A percentile compares a stretch with the other conserved stretches of the same genome.
These are phyloP conservation scores for Immersiella caudata DNA, from an alignment of 495 filamentous ascomycete genomes.

Conservation along the genomic window DNA sequence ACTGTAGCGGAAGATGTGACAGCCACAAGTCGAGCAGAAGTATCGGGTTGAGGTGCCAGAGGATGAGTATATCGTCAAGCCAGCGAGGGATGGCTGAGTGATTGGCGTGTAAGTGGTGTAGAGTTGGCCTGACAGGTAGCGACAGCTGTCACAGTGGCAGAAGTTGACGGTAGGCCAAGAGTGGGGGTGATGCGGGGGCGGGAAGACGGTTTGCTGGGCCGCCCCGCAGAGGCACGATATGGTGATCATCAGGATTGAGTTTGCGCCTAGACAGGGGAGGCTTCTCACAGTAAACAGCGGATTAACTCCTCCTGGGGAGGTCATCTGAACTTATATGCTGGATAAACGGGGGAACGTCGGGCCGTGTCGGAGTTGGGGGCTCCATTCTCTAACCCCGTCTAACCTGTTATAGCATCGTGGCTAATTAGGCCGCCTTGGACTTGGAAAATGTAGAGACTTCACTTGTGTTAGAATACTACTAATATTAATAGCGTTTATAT, in stretches of 20 bases:
- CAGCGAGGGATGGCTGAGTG: conserved; percentile 33
- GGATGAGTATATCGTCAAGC: conserved; percentile 52
- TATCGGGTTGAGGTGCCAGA: conserved; percentile 49
- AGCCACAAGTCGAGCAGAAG: conserved; percentile 71
- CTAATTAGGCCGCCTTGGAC: too few species aligned
- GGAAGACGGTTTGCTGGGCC: conserved; percentile 46
- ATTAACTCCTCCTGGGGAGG: not conserved
- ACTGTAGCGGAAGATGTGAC: conserved; percentile 55
- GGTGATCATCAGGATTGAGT: conserved; percentile 16
- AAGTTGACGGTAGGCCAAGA: conserved; percentile 45
- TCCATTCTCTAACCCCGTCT: too few species aligned
- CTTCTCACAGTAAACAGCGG: not conserved
- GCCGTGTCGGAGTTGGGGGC: not conserved
- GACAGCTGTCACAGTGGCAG: conserved; percentile 69
- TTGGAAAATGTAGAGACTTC: too few species aligned
- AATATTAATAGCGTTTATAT: too few species aligned
- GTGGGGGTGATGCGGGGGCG: conserved; percentile 39
- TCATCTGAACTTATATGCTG: not conserved
- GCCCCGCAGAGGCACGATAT: conserved; percentile 63
- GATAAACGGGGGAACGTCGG: not conserved
- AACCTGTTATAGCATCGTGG: too few species aligned
- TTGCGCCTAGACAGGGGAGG: not conserved
- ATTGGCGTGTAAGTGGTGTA: conserved; percentile 55
- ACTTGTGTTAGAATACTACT: too few species aligned
- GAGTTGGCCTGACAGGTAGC: conserved; percentile 60